Percentiles rank a stretch among this genome's conserved stretches.
Evolutionary conservation across 768 basidiomycete species (phyloP).

Genomic region (Daedaleopsis nitida): DNA sequence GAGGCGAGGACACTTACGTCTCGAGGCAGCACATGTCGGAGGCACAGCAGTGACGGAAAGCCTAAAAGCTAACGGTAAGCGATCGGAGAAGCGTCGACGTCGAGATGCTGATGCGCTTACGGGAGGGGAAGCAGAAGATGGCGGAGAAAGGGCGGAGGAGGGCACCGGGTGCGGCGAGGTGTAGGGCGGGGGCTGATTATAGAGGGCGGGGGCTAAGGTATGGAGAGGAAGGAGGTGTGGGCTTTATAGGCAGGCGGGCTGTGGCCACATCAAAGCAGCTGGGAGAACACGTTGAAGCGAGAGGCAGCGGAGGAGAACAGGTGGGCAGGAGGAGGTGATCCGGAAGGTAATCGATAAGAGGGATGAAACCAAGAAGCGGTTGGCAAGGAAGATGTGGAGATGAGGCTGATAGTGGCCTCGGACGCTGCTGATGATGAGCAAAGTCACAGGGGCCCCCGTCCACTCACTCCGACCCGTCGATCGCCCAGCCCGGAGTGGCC

Average conservation of each 20-base stretch:
- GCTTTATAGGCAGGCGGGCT: constrained; percentile 35
- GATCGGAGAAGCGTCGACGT: constrained; percentile 18
- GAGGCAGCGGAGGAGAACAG: constrained; percentile 21
- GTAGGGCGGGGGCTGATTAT: neutral
- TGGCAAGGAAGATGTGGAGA: constrained; percentile 11
- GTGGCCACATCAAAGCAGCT: constrained; percentile 22
- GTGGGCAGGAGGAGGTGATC: constrained; percentile 24
- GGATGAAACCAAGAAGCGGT: constrained; percentile 10
- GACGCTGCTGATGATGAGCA: neutral
- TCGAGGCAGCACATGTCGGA: constrained; percentile 41
- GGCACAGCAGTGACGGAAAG: constrained; percentile 20
- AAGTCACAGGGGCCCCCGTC: constrained; percentile 15
- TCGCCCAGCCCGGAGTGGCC: constrained; percentile 1
- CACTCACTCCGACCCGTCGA: constrained; percentile 8
- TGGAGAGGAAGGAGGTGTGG: constrained; percentile 16
- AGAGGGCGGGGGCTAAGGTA: neutral
- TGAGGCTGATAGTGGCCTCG: constrained; percentile 4
- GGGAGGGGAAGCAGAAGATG: constrained; percentile 13
- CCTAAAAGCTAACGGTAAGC: constrained; percentile 14
- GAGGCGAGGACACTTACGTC: constrained; percentile 32
- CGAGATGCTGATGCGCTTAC: constrained; percentile 16
- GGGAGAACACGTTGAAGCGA: constrained; percentile 9
- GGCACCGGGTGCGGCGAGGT: constrained; percentile 10
- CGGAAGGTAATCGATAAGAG: constrained; percentile 30
- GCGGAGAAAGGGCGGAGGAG: constrained; percentile 14